Evolutionary conservation across 225 moss, liverwort and hornwort genomes (phyloP).

Genomic region (Takakia lepidozioides): DNA sequence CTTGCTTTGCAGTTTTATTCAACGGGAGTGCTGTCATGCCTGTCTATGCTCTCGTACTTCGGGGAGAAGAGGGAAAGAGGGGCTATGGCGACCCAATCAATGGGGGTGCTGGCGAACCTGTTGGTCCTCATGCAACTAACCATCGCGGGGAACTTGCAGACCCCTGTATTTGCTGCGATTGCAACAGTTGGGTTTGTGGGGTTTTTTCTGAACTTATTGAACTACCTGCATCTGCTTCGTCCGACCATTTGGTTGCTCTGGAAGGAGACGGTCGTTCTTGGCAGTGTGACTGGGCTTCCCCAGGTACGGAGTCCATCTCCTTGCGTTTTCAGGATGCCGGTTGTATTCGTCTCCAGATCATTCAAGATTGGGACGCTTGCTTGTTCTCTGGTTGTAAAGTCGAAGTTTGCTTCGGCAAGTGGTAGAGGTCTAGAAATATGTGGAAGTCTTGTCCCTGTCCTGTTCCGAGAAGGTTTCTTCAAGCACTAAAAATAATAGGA

Average conservation of each 20-base stretch:
- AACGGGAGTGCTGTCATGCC: conserved; percentile 55
- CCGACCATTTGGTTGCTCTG: conserved; percentile 53
- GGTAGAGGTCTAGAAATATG: too few relatives aligned
- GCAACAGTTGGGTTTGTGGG: conserved; percentile 45
- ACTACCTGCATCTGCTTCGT: conserved; percentile 49
- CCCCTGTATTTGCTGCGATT: conserved; percentile 44
- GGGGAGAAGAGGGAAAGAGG: conserved; percentile 66
- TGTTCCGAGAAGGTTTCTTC: too few relatives aligned
- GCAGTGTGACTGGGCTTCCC: conserved; percentile 59
- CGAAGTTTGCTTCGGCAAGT: too few relatives aligned
- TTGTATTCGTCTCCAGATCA: too few relatives aligned
- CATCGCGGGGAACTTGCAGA: conserved; percentile 60
- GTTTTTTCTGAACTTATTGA: conserved; percentile 49
- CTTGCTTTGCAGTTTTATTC: conserved; percentile 54
- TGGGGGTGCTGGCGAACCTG: conserved; percentile 51
- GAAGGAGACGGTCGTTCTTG: conserved; percentile 58
- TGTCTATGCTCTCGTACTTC: conserved; percentile 60
- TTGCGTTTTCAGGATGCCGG: too few relatives aligned
- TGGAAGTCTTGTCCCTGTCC: too few relatives aligned
- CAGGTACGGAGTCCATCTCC: conserved; percentile 62
- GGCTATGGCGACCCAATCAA: conserved; percentile 71
- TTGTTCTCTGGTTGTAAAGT: too few relatives aligned
- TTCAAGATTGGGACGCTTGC: too few relatives aligned
- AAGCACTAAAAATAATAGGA: too few relatives aligned
- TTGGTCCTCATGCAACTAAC: conserved; percentile 64